Base-by-base conservation (phyloP, 1,284 basidiomycete genomes). In the Peniophora sp. region DNA sequence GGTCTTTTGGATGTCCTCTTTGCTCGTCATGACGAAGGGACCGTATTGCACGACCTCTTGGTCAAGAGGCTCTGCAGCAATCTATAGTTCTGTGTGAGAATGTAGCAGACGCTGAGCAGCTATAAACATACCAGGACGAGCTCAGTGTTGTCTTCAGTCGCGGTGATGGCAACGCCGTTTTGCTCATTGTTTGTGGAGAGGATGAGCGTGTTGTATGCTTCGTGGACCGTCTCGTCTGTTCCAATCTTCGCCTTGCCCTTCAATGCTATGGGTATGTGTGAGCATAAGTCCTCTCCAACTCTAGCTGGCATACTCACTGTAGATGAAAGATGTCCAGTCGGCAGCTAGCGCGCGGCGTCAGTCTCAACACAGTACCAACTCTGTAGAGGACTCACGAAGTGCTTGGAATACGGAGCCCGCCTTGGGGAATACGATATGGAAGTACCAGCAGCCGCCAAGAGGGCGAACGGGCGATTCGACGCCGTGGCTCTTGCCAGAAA, bases 371-470 rank as follows among this genome's bases (percentile, higher is more conserved):
- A 37, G 23, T 18, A 22, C 6, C 15, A 12, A 14, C 24, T 22
- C 2, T 20, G 6, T 18, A 9, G 47, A 17, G 41, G 17, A 70
- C 85, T 69, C 66, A 76, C 94, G 93, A 43, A 98, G 74, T 3
- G 85, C 77, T 63, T 97, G 94, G 72, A 92, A 97, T 17, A 92
- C 75, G 15, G 68, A 72, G 3, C 79, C 81, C 20, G 83, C 76
- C 52, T 75, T 75, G 50, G 76, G 72, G 63, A 96, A 85, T 52
- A 73, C 80, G 53, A 89, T 70, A 64, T 97, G 92, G 71, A 96
- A 85, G 68, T 85, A 97, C 88, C 92, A 94, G 67, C 93, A 95
- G 2, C 92, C 93, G 14, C 93, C 94, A 3, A 95, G 79, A 0
- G 92, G 88, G 49, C 87, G 74, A 24, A 98, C 93, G 17, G 92